Conservation (phyloP, 2,329 filamentous ascomycete genomes). For the Cordyceps javanica region DNA sequence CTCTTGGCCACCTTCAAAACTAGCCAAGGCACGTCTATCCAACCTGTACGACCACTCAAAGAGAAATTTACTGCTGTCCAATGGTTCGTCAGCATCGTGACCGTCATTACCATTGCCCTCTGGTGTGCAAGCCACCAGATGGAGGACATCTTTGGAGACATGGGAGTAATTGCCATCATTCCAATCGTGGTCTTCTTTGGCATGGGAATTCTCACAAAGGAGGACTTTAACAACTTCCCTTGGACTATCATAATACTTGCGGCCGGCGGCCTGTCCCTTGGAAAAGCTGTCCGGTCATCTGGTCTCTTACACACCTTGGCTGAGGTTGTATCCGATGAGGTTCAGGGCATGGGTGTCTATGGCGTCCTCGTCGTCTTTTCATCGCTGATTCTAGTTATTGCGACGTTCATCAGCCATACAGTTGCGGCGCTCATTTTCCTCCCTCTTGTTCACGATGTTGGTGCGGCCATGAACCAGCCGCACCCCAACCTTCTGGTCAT, state of each 20-base stretch:
- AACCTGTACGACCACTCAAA: conserved; percentile 83
- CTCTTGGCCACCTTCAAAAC: conserved; percentile 82
- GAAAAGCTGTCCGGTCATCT: conserved; percentile 90
- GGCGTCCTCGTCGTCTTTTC: conserved; percentile 82
- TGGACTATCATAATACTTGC: conserved; percentile 99
- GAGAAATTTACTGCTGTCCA: conserved; percentile 85
- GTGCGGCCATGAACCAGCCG: conserved; percentile 75
- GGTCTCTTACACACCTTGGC: conserved; percentile 88
- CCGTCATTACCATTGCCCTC: conserved; percentile 74
- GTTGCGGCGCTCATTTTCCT: conserved; percentile 93
- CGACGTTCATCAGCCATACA: conserved; percentile 96
- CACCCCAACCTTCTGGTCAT: conserved; percentile 95
- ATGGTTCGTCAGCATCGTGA: conserved; percentile 85
- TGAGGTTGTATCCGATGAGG: conserved; percentile 62
- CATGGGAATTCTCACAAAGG: conserved; percentile 91
- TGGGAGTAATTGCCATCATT: conserved; percentile 97
- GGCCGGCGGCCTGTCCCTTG: conserved; percentile 84
- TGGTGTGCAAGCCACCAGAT: conserved; percentile 93
- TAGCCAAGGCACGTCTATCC: conserved; percentile 77
- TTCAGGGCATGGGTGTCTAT: conserved; percentile 78
- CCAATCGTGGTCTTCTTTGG: conserved; percentile 95
- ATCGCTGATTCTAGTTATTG: conserved; percentile 78
- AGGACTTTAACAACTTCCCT: conserved; percentile 99
- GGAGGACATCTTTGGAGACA: conserved; percentile 84
- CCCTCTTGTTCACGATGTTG: conserved; percentile 82